These are phyloP conservation scores for Gynochthodes officinalis DNA, from an alignment of 257 asterid genomes.

Conservation along the genomic window DNA sequence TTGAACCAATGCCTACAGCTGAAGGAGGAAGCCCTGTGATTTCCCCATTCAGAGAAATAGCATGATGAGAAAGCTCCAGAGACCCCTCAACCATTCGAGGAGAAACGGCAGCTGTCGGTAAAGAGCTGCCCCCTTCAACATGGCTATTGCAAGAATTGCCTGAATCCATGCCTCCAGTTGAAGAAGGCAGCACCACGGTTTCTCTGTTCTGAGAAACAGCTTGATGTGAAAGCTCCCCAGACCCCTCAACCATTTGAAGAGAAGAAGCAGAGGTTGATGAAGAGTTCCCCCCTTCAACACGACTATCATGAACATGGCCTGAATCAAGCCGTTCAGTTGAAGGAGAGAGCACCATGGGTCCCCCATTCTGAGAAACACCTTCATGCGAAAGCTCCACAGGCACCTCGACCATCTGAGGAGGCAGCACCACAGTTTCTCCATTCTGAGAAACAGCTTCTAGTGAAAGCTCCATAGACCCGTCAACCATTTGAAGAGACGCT, in stretches of 20 bases:
- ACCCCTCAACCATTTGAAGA: constrained; percentile 18
- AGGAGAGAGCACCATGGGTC: constrained; percentile 18
- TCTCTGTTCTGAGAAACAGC: neutral
- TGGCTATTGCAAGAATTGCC: neutral
- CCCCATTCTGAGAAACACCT: too few species aligned
- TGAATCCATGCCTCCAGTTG: neutral
- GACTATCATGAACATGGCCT: constrained; percentile 1
- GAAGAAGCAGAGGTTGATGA: constrained; percentile 35
- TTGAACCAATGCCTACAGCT: constrained; percentile 3
- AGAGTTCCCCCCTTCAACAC: constrained; percentile 27
- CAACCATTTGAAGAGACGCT: constrained; percentile 25
- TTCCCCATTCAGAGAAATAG: constrained; percentile 17
- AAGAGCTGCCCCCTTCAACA: neutral
- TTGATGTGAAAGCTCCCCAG: constrained; percentile 18
- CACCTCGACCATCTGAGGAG: too few species aligned
- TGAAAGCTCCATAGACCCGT: constrained; percentile 19
- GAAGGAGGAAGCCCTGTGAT: constrained; percentile 19
- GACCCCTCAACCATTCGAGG: constrained; percentile 21
- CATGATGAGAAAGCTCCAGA: constrained; percentile 17
- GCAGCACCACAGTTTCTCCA: too few species aligned
- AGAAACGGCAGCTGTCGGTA: constrained; percentile 35
- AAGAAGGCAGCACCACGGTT: neutral
- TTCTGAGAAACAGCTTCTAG: constrained; percentile 16
- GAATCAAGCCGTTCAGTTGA: constrained; percentile 8
- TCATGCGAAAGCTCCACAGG: too few species aligned